A percentile compares a stretch with the other conserved stretches of the same genome.
phyloP scores from a whole-genome alignment of 2,329 filamentous ascomycete genomes.

The Colletotrichum australisinense region DNA sequence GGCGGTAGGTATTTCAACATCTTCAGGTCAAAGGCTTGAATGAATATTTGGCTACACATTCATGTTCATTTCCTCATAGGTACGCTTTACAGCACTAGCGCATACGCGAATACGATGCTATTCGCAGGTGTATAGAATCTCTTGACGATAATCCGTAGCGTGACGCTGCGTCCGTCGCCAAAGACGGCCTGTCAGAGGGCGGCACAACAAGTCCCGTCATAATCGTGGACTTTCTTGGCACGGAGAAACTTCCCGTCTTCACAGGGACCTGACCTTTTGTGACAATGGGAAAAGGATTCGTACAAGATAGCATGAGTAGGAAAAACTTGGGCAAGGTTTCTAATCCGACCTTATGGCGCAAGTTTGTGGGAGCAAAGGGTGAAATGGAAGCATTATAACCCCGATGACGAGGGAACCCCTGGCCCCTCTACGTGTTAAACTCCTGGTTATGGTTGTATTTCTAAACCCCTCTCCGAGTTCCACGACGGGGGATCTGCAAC shows the following conservation, averaged over 20 bases:
- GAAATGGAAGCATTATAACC: not conserved
- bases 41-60: no score
- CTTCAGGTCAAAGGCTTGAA: no score
- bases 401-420: not conserved
- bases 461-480: constrained; percentile 4
- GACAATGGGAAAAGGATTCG: not conserved
- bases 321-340: not conserved
- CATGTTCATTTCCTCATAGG: no score
- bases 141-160: no score
- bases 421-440: not conserved
- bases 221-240: not conserved
- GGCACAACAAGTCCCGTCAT: not conserved
- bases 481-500: constrained; percentile 19
- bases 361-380: not conserved
- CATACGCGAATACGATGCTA: not conserved
- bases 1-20: no score
- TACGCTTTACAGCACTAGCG: not conserved
- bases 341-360: not conserved
- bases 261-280: not conserved
- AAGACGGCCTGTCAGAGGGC: not conserved
- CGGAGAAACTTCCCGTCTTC: not conserved
- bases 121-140: no score
- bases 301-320: not conserved
- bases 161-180: not conserved
- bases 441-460: not conserved